phyloP scores from a whole-genome alignment of 306 rosid genomes.

The Glycine soja region DNA sequence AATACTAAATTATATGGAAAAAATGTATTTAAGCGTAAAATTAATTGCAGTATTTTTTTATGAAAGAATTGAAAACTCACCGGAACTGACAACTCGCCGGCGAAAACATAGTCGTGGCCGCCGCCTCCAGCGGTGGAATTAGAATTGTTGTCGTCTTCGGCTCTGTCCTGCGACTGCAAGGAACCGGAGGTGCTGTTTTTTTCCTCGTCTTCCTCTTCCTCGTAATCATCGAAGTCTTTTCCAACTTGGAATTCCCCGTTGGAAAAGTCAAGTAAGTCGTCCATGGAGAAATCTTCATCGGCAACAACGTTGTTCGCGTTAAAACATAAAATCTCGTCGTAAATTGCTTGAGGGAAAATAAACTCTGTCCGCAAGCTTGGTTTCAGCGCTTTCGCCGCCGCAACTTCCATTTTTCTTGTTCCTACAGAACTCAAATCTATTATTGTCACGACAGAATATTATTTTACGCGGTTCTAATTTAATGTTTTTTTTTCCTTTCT shows the following conservation, averaged over 20 bases:
- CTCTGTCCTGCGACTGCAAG: slow-evolving; percentile 45
- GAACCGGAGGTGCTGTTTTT: slow-evolving; percentile 55
- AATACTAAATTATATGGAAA: no score
- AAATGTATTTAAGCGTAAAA: no score
- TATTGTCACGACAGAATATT: not conserved
- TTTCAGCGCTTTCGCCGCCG: slow-evolving; percentile 75
- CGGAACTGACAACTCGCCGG: slow-evolving; percentile 72
- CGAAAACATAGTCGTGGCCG: slow-evolving; percentile 59
- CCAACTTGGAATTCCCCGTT: slow-evolving; percentile 48
- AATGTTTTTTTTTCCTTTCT: not conserved
- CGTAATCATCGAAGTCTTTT: slow-evolving; percentile 52
- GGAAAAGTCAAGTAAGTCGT: slow-evolving; percentile 81
- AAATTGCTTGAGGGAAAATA: slow-evolving; percentile 47
- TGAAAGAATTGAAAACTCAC: no score
- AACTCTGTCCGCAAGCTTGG: slow-evolving; percentile 68
- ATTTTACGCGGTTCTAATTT: not conserved
- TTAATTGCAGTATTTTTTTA: no score
- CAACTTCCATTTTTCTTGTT: slow-evolving; percentile 65
- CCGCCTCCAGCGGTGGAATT: slow-evolving; percentile 47
- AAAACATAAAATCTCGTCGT: slow-evolving; percentile 55
- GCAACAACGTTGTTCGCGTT: slow-evolving; percentile 58
- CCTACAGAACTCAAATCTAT: slow-evolving; percentile 46
- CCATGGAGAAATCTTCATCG: slow-evolving; percentile 79
- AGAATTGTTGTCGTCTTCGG: slow-evolving; percentile 55
- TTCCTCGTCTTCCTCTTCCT: slow-evolving; percentile 53